phyloP scores from a whole-genome alignment of 202 grass and related monocot species.

The Dendrocalamus latiflorus region DNA sequence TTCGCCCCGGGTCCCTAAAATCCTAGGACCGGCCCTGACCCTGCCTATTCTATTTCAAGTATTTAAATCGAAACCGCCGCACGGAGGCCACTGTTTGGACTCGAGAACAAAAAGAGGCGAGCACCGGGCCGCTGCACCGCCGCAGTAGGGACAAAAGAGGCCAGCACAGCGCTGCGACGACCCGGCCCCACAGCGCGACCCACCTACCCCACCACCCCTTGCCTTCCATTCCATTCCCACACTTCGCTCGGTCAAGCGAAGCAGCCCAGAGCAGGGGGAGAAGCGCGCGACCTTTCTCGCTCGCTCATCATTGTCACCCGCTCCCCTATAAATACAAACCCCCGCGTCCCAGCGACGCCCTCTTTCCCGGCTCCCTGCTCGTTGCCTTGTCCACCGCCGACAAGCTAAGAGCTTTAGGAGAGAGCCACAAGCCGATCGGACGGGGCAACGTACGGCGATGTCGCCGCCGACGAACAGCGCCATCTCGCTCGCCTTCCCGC shows the following conservation, averaged over 20 bases:
- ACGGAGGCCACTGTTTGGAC: background rate
- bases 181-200: too few relatives aligned
- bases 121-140: background rate
- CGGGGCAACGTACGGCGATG: slow-evolving; percentile 14
- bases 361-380: background rate
- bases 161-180: too few relatives aligned
- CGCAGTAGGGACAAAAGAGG: slow-evolving; percentile 17
- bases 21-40: too few relatives aligned
- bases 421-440: background rate
- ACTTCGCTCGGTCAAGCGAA: background rate
- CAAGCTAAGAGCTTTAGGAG: background rate
- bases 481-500: slow-evolving; percentile 21
- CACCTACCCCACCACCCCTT: slow-evolving; percentile 15
- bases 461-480: slow-evolving; percentile 42
- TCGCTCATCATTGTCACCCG: slow-evolving; percentile 21
- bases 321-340: slow-evolving; percentile 28
- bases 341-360: slow-evolving; percentile 23
- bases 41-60: slow-evolving; percentile 1
- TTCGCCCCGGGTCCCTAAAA: too few relatives aligned
- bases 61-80: background rate
- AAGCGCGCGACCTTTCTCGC: background rate
- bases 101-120: background rate
- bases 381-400: background rate
- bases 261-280: background rate
- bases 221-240: background rate